Evolutionary conservation across 305 asterid species (phyloP).

Genomic region (Andrographis paniculata): DNA sequence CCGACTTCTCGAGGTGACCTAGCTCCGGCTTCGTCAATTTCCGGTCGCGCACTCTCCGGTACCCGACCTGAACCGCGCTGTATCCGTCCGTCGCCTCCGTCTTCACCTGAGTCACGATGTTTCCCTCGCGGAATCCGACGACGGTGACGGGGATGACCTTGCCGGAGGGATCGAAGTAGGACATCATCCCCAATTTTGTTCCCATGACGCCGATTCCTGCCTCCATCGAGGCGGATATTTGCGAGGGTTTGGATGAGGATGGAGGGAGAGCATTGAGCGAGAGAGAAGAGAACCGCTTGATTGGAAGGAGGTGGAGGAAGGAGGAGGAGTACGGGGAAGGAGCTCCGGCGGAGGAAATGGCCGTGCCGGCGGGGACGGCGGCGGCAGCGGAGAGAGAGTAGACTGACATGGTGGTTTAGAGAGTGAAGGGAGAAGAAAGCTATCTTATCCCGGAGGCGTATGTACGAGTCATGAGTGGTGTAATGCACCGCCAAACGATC

Average conservation of each 20-base stretch:
- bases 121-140: slow-evolving; percentile 88
- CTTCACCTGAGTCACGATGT: slow-evolving; percentile 78
- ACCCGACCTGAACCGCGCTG: slow-evolving; percentile 82
- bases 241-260: slow-evolving; percentile 26
- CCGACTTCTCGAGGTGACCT: slow-evolving; percentile 86
- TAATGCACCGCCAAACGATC: too few relatives aligned
- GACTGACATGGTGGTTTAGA: background rate
- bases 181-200: slow-evolving; percentile 93
- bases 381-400: slow-evolving; percentile 24
- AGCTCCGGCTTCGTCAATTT: slow-evolving; percentile 88
- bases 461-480: background rate
- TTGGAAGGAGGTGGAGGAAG: slow-evolving; percentile 38
- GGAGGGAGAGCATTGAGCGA: slow-evolving; percentile 35
- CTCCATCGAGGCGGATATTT: slow-evolving; percentile 64
- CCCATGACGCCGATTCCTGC: slow-evolving; percentile 94
- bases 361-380: slow-evolving; percentile 24
- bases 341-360: slow-evolving; percentile 18
- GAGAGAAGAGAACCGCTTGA: slow-evolving; percentile 31
- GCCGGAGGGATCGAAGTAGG: slow-evolving; percentile 65
- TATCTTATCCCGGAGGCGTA: background rate
- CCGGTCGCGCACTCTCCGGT: slow-evolving; percentile 68
- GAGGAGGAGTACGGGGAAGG: slow-evolving; percentile 30
- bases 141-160: slow-evolving; percentile 79
- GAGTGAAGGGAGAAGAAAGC: background rate
- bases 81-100: slow-evolving; percentile 77